Conservation (phyloP, 805 yeast genomes). For the Saitoella complicata region DNA sequence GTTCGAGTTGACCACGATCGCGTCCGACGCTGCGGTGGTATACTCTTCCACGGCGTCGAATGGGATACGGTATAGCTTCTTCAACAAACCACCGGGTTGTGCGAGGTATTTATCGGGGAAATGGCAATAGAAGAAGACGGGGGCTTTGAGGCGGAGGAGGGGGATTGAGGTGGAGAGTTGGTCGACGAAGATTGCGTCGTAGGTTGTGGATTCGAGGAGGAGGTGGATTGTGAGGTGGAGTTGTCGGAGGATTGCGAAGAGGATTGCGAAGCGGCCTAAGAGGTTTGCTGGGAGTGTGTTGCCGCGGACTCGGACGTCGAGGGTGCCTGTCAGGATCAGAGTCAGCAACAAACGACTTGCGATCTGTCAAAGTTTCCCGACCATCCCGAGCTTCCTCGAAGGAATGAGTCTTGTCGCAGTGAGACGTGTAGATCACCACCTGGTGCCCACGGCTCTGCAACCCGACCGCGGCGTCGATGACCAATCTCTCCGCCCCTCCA, state of each 20-base stretch:
- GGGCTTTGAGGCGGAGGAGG: conserved; percentile 31
- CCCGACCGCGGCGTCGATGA: conserved; percentile 88
- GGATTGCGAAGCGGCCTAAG: conserved; percentile 48
- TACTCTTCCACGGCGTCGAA: conserved; percentile 75
- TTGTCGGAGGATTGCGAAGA: conserved; percentile 76
- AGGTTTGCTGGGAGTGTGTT: conserved; percentile 62
- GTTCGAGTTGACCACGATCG: conserved; percentile 69
- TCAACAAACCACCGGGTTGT: conserved; percentile 32
- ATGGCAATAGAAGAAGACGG: conserved; percentile 79
- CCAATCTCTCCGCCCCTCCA: conserved; percentile 95
- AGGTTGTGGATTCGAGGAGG: conserved; percentile 31
- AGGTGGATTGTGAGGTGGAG: conserved; percentile 37
- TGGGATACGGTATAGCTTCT: conserved; percentile 57
- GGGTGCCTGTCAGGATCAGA: conserved; percentile 13
- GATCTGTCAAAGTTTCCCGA: no score
- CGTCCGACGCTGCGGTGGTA: conserved; percentile 61
- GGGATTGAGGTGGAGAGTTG: conserved; percentile 80
- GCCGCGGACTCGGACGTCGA: conserved; percentile 61
- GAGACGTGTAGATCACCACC: conserved; percentile 68
- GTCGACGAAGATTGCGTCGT: conserved; percentile 71
- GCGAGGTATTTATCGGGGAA: conserved; percentile 83
- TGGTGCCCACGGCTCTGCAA: conserved; percentile 49
- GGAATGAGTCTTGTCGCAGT: conserved; percentile 73
- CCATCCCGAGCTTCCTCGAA: conserved; percentile 71
- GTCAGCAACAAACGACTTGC: no score